phyloP scores from a whole-genome alignment of 164 flowering plant genomes.

The Tinospora cordifolia region DNA sequence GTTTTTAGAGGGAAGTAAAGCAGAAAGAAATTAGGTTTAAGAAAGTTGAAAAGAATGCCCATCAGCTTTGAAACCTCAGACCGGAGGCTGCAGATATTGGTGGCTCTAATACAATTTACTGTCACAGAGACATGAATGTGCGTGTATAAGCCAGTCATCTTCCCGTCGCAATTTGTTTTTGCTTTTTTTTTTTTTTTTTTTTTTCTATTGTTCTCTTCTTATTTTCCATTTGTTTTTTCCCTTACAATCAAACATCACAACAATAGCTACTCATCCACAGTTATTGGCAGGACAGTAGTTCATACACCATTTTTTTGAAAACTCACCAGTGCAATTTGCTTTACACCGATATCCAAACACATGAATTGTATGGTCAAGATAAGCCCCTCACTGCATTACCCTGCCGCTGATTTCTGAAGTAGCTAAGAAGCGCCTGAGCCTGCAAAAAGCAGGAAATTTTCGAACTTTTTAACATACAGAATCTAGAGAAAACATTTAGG shows the following conservation, averaged over 20 bases:
- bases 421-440: constrained; percentile 77
- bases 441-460: constrained; percentile 24
- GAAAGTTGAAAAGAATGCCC: constrained; percentile 1
- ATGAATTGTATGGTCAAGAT: constrained; percentile 11
- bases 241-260: background rate
- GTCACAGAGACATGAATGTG: background rate
- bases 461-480: background rate
- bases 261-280: background rate
- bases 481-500: background rate
- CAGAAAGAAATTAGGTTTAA: background rate
- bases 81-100: background rate
- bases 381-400: constrained; percentile 62
- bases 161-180: background rate
- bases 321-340: background rate
- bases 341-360: background rate
- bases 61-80: background rate
- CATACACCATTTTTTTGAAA: background rate
- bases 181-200: background rate
- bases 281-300: background rate
- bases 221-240: background rate
- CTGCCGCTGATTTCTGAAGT: constrained; percentile 74
- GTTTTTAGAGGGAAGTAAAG: background rate
- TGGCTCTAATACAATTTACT: background rate
- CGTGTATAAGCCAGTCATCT: background rate
- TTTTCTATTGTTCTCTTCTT: background rate